Evolutionary conservation across 257 asterid genomes (phyloP).

Genomic region (Rhazya stricta): DNA sequence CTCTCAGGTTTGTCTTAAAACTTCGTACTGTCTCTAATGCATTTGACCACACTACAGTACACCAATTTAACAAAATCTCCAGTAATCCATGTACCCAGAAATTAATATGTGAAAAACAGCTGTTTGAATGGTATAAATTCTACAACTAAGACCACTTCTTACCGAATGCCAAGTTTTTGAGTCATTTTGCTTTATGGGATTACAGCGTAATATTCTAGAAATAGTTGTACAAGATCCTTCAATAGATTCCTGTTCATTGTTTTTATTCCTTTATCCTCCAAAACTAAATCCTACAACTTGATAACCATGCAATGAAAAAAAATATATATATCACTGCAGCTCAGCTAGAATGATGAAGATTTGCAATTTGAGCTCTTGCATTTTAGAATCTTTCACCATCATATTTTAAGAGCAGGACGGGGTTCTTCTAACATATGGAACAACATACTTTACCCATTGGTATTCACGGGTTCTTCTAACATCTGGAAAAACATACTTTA

Average conservation of each 20-base stretch:
- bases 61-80: neutral
- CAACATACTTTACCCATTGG: neutral
- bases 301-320: too few species aligned
- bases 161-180: neutral
- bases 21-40: conserved; percentile 7
- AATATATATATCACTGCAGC: neutral
- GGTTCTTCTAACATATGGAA: neutral
- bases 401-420: neutral
- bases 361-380: neutral
- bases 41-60: neutral
- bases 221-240: neutral
- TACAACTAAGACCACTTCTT: neutral
- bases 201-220: neutral
- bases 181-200: neutral
- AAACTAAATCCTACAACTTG: neutral
- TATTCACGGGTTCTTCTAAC: neutral
- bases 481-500: neutral
- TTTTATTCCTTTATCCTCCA: too few species aligned
- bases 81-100: neutral
- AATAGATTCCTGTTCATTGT: too few species aligned
- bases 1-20: conserved; percentile 56
- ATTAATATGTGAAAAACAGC: neutral
- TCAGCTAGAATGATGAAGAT: neutral
- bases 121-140: neutral
- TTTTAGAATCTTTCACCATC: neutral